Evolutionary conservation across 2,329 filamentous ascomycete species (phyloP).

Genomic region (Neonectria punicea): DNA sequence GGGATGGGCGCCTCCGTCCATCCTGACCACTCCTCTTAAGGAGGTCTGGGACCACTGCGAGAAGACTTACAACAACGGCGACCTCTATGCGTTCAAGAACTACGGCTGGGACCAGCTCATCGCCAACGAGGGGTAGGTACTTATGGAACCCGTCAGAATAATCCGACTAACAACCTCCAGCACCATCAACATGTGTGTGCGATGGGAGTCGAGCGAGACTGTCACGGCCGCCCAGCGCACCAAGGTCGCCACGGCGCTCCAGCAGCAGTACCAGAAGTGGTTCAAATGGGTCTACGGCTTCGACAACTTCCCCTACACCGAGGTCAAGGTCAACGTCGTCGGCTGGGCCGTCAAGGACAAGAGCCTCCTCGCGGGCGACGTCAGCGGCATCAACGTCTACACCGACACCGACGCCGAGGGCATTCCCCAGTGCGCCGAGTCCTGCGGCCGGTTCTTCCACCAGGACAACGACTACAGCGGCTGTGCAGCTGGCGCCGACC

Average conservation of each 20-base stretch:
- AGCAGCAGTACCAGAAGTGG: constrained; percentile 53
- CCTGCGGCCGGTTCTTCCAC: constrained; percentile 58
- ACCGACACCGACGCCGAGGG: constrained; percentile 53
- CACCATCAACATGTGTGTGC: constrained; percentile 49
- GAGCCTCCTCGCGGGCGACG: constrained; percentile 51
- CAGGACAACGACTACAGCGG: constrained; percentile 53
- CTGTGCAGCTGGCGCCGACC: constrained; percentile 47
- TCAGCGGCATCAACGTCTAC: constrained; percentile 53
- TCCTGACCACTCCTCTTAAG: constrained; percentile 40
- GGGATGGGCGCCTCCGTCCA: constrained; percentile 44
- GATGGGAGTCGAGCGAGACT: constrained; percentile 54
- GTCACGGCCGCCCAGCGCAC: constrained; percentile 52
- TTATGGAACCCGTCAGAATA: too few relatives aligned
- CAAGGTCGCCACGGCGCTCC: constrained; percentile 48
- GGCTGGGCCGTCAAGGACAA: constrained; percentile 56
- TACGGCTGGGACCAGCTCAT: constrained; percentile 50
- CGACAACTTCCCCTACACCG: constrained; percentile 55
- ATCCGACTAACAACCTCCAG: constrained; percentile 7
- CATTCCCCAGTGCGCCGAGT: constrained; percentile 52
- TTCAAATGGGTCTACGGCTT: constrained; percentile 56
- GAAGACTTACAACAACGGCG: constrained; percentile 40
- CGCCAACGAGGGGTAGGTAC: constrained; percentile 44
- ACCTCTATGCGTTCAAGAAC: constrained; percentile 45
- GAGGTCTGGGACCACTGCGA: constrained; percentile 47
- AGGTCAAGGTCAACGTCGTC: constrained; percentile 53